A percentile compares a stretch with the other conserved stretches of the same genome.
phyloP scores from a whole-genome alignment of 768 basidiomycete species.

The Tricholoma terreum region DNA sequence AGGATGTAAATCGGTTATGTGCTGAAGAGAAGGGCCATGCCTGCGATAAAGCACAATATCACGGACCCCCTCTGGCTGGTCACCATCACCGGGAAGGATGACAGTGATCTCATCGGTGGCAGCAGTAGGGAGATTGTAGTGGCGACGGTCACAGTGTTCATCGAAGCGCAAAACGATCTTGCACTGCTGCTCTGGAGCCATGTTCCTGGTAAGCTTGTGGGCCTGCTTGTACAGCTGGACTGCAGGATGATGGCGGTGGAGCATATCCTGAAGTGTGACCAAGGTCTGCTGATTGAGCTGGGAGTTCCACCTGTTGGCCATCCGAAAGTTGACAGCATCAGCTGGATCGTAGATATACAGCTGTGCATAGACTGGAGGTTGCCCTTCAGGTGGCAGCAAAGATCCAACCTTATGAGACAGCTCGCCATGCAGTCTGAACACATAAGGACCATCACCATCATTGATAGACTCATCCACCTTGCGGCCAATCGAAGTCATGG shows the following conservation, averaged over 20 bases:
- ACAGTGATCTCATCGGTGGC: slow-evolving; percentile 36
- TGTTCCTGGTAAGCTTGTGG: slow-evolving; percentile 14
- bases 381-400: slow-evolving; percentile 22
- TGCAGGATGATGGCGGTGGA: slow-evolving; percentile 13
- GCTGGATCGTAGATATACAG: slow-evolving; percentile 37
- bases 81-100: slow-evolving; percentile 34
- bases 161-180: slow-evolving; percentile 6
- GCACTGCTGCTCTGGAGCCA: neutral
- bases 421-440: slow-evolving; percentile 35
- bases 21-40: slow-evolving; percentile 17
- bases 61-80: slow-evolving; percentile 8
- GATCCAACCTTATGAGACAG: slow-evolving; percentile 35
- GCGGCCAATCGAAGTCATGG: slow-evolving; percentile 33
- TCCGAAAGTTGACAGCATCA: slow-evolving; percentile 19
- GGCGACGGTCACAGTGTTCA: neutral
- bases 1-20: slow-evolving; percentile 33
- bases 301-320: slow-evolving; percentile 8
- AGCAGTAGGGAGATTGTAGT: slow-evolving; percentile 43
- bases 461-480: slow-evolving; percentile 26
- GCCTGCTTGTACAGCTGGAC: slow-evolving; percentile 22
- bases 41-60: slow-evolving; percentile 34
- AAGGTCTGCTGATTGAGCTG: slow-evolving; percentile 13
- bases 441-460: slow-evolving; percentile 26
- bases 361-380: slow-evolving; percentile 26
- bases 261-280: slow-evolving; percentile 16